phyloP scores from a whole-genome alignment of 495 filamentous ascomycete genomes.

The Xylaria palmicola region DNA sequence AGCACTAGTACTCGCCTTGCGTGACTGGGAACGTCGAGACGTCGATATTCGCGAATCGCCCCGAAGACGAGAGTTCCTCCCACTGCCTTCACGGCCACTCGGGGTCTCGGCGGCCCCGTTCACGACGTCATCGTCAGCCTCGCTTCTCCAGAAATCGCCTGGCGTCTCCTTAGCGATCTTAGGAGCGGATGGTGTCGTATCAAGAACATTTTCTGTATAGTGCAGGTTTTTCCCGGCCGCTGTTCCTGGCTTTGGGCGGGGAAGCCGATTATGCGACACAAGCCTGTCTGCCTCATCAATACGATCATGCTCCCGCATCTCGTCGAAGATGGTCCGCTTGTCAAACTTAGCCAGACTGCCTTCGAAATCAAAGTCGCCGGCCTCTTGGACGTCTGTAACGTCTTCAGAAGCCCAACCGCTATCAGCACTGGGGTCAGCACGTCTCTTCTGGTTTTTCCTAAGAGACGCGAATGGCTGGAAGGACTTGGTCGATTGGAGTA shows the following conservation, averaged over 20 bases:
- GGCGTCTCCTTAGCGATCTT: slow-evolving; percentile 37
- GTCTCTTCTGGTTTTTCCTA: slow-evolving; percentile 51
- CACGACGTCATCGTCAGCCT: slow-evolving; percentile 59
- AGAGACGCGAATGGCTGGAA: slow-evolving; percentile 58
- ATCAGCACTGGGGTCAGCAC: slow-evolving; percentile 56
- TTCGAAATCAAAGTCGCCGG: slow-evolving; percentile 91
- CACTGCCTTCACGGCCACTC: slow-evolving; percentile 53
- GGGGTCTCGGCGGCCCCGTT: slow-evolving; percentile 45
- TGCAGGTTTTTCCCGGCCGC: slow-evolving; percentile 87
- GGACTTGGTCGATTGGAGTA: slow-evolving; percentile 61
- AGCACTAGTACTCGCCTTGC: slow-evolving; percentile 59
- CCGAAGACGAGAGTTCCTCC: slow-evolving; percentile 47
- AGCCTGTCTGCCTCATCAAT: slow-evolving; percentile 86
- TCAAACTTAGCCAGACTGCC: slow-evolving; percentile 89
- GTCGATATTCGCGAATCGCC: slow-evolving; percentile 48
- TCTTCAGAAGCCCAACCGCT: slow-evolving; percentile 97
- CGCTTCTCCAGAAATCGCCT: slow-evolving; percentile 63
- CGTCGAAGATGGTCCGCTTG: slow-evolving; percentile 82
- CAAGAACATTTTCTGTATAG: slow-evolving; percentile 88
- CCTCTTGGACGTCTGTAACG: slow-evolving; percentile 93
- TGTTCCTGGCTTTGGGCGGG: slow-evolving; percentile 68
- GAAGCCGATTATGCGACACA: slow-evolving; percentile 81
- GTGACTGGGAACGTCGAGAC: slow-evolving; percentile 52
- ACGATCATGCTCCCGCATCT: slow-evolving; percentile 81
- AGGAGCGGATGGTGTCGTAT: slow-evolving; percentile 46